These are phyloP conservation scores for Globisporangium heterothallicum DNA, from an alignment of 352 stramenopile species.

Conservation along the genomic window DNA sequence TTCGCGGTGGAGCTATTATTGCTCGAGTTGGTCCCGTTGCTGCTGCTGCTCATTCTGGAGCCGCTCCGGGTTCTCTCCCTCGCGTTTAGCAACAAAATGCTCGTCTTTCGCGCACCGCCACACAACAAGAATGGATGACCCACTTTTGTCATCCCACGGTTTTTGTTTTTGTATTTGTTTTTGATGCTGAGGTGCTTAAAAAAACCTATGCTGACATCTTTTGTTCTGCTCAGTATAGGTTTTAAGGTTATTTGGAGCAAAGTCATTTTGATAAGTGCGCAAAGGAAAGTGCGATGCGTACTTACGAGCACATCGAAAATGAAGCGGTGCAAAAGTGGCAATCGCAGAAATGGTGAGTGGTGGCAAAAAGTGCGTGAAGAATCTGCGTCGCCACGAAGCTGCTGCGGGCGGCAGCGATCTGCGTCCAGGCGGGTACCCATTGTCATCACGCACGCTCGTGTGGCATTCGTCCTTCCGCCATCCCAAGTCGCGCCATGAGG, in stretches of 20 bases:
- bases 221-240: background rate
- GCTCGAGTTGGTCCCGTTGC: background rate
- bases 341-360: conserved; percentile 84
- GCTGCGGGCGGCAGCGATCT: conserved; percentile 10
- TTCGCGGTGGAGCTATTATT: background rate
- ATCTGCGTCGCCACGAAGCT: conserved; percentile 16
- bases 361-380: conserved; percentile 37
- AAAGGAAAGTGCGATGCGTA: background rate
- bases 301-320: background rate
- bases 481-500: conserved; percentile 37
- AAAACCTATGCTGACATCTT: no score
- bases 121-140: background rate
- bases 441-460: conserved; percentile 35
- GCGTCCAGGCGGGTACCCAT: conserved; percentile 16
- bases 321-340: no score
- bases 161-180: background rate
- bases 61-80: conserved; percentile 10
- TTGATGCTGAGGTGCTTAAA: no score
- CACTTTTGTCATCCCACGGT: background rate
- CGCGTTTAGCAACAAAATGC: conserved; percentile 12
- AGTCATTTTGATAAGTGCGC: background rate
- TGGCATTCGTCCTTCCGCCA: conserved; percentile 58
- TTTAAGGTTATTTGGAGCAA: background rate
- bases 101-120: background rate
- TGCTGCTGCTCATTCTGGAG: background rate